Evolutionary conservation across 805 yeast genomes (phyloP).

Genomic region (Metschnikowia santaceciliae): DNA sequence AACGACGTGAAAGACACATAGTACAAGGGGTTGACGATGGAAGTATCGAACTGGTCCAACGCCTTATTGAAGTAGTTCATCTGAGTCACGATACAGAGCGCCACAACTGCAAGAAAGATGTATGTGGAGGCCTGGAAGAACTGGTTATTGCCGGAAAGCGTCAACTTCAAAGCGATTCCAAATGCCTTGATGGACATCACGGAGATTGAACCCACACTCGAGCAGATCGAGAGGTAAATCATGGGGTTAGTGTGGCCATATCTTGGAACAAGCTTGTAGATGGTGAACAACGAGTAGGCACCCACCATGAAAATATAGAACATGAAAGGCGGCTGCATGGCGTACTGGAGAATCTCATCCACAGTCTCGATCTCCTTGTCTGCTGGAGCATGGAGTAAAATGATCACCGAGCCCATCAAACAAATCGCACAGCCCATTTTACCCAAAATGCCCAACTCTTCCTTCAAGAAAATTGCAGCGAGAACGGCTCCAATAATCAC

Average conservation of each 20-base stretch:
- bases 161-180: conserved; percentile 85
- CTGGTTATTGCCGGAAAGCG: conserved; percentile 82
- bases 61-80: conserved; percentile 95
- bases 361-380: conserved; percentile 86
- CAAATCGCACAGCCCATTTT: conserved; percentile 93
- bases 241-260: conserved; percentile 80
- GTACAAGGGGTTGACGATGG: conserved; percentile 86
- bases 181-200: conserved; percentile 92
- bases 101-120: conserved; percentile 73
- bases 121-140: conserved; percentile 82
- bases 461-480: conserved; percentile 80
- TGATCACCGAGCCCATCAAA: conserved; percentile 80
- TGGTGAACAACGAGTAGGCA: conserved; percentile 69
- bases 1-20: conserved; percentile 90
- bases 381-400: conserved; percentile 90
- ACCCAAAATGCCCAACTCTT: conserved; percentile 83
- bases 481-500: conserved; percentile 90
- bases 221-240: conserved; percentile 85
- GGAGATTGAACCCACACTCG: conserved; percentile 84
- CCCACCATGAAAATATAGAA: conserved; percentile 61
- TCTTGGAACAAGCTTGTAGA: conserved; percentile 75
- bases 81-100: conserved; percentile 78
- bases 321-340: conserved; percentile 73
- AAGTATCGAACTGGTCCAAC: conserved; percentile 86
- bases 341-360: conserved; percentile 80